Evolutionary conservation across 495 filamentous ascomycete species (phyloP).

Genomic region (Penicillium lagena): DNA sequence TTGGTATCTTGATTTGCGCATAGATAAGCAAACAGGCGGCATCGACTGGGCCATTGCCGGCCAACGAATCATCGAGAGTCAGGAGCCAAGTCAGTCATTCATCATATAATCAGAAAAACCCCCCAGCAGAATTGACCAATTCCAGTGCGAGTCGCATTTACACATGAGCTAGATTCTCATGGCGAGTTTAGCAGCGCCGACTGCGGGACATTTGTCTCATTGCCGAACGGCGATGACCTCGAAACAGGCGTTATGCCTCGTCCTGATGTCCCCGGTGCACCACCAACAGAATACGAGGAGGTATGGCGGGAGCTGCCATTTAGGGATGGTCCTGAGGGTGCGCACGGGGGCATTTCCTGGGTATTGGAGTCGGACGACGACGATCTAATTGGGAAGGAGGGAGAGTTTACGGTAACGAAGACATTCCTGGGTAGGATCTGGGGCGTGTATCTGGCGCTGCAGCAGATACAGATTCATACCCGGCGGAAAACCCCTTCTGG

Average conservation of each 20-base stretch:
- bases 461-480: conserved; percentile 20
- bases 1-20: conserved; percentile 39
- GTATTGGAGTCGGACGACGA: conserved; percentile 26
- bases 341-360: conserved; percentile 23
- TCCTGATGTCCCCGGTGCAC: conserved; percentile 26
- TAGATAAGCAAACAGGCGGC: conserved; percentile 20
- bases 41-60: conserved; percentile 41
- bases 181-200: conserved; percentile 30
- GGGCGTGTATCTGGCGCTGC: conserved; percentile 31
- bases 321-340: conserved; percentile 14
- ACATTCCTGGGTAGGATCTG: conserved; percentile 33
- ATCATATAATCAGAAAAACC: background rate
- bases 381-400: conserved; percentile 8
- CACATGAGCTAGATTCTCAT: conserved; percentile 36
- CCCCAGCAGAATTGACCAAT: background rate
- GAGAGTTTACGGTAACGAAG: conserved; percentile 18
- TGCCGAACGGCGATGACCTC: conserved; percentile 36
- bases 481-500: conserved; percentile 9
- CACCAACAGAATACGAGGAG: conserved; percentile 31
- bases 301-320: conserved; percentile 33
- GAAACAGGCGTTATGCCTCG: conserved; percentile 36
- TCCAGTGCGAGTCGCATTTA: conserved; percentile 30
- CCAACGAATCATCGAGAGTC: conserved; percentile 24
- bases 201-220: conserved; percentile 28
- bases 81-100: conserved; percentile 17